Percentiles rank a stretch among this genome's conserved stretches.
Conservation (phyloP, 108 stramenopile species). For the Craspedostauros australis region DNA sequence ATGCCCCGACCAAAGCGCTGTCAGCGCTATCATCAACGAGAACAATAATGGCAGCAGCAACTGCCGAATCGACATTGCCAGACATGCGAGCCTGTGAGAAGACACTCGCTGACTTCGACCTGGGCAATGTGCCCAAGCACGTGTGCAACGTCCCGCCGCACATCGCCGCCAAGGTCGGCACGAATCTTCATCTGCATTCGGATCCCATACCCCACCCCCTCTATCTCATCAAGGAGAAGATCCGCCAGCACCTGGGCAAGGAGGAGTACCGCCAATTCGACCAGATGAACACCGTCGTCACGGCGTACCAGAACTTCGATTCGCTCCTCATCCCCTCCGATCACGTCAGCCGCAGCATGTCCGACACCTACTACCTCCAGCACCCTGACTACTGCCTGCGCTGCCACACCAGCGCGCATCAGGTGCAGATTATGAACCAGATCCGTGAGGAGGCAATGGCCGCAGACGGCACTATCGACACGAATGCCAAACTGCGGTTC, state of each 20-base stretch:
- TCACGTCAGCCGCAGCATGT: conserved; percentile 76
- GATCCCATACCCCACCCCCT: conserved; percentile 93
- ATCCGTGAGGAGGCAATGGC: conserved; percentile 48
- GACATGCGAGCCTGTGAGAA: too few relatives aligned
- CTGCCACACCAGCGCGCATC: conserved; percentile 94
- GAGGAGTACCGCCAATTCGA: conserved; percentile 60
- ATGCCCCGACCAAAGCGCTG: too few relatives aligned
- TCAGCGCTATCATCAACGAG: too few relatives aligned
- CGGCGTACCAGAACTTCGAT: conserved; percentile 56
- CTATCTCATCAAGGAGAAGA: conserved; percentile 74
- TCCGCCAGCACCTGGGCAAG: too few relatives aligned
- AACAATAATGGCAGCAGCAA: too few relatives aligned
- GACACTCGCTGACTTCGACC: too few relatives aligned
- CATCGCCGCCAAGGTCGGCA: conserved; percentile 76
- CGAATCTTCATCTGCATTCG: conserved; percentile 52
- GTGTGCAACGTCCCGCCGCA: conserved; percentile 75
- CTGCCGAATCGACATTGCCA: too few relatives aligned
- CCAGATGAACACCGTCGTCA: conserved; percentile 46
- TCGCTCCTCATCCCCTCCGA: conserved; percentile 69
- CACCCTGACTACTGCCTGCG: conserved; percentile 64
- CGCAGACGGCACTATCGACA: too few relatives aligned
- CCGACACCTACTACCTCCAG: conserved; percentile 93
- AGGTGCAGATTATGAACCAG: conserved; percentile 57
- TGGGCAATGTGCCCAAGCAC: too few relatives aligned
- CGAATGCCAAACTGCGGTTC: too few relatives aligned